These are phyloP conservation scores for Botrytis cinerea DNA, from an alignment of 2,329 filamentous ascomycete species.

Conservation along the genomic window DNA sequence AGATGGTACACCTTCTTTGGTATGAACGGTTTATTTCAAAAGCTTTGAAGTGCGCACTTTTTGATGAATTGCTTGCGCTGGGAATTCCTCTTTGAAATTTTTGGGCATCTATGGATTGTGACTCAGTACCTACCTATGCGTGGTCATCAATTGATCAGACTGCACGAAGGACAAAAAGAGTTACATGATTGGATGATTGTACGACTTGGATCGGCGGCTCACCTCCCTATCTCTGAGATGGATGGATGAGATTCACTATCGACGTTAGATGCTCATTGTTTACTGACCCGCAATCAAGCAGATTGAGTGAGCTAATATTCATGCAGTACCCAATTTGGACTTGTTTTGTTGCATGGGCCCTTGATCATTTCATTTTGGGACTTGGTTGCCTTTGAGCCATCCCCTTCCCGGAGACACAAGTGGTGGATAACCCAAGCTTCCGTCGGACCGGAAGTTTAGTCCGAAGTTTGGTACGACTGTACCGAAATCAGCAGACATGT, in stretches of 20 bases:
- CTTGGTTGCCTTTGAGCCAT: not conserved
- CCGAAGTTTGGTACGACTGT: not conserved
- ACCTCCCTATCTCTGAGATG: not conserved
- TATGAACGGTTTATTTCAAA: constrained; percentile 1
- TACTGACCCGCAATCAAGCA: not conserved
- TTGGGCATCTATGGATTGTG: not conserved
- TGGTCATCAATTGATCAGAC: not conserved
- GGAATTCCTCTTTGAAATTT: not conserved
- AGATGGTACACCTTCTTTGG: not conserved
- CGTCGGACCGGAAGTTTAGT: not conserved
- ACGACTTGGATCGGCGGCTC: not conserved
- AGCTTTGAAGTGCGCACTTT: not conserved
- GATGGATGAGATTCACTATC: not conserved
- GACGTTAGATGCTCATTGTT: not conserved
- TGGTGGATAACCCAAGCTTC: not conserved
- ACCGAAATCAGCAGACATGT: not conserved
- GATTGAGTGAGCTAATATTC: not conserved
- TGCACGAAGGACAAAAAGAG: not conserved
- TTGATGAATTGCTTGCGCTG: not conserved
- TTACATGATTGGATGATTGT: not conserved
- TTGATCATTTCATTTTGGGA: not conserved
- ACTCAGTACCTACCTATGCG: not conserved
- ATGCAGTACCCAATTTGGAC: not conserved
- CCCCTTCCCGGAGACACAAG: not conserved
- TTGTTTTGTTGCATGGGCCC: not conserved